Percentiles rank a stretch among this genome's conserved stretches.
phyloP scores from a whole-genome alignment of 257 asterid genomes.

The Nyctanthes arbortristis region DNA sequence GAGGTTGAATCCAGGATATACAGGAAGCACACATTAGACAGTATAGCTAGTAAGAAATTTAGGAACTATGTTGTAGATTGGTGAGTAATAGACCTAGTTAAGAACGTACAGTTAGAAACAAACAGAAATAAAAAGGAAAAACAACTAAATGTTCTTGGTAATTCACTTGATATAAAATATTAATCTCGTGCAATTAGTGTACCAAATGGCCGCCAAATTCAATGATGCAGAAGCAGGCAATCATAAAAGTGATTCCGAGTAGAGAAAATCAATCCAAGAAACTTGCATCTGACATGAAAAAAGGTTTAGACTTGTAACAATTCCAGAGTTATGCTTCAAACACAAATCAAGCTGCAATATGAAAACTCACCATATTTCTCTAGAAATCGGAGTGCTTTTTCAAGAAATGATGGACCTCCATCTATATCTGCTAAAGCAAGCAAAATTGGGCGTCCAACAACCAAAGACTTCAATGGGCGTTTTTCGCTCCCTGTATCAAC shows the following conservation, averaged over 20 bases:
- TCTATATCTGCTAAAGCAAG: constrained; percentile 92
- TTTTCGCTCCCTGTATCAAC: constrained; percentile 81
- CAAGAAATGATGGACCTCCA: constrained; percentile 87
- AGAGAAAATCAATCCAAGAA: constrained; percentile 11
- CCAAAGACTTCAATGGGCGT: constrained; percentile 84
- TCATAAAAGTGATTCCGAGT: neutral
- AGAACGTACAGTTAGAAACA: neutral
- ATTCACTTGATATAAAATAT: constrained; percentile 4
- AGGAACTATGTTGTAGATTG: neutral
- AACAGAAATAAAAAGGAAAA: constrained; percentile 4
- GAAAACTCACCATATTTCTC: constrained; percentile 75
- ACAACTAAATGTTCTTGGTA: neutral
- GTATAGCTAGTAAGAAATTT: neutral
- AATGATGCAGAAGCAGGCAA: constrained; percentile 11
- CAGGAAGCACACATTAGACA: neutral
- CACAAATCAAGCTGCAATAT: constrained; percentile 22
- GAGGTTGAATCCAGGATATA: neutral
- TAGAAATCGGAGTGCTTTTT: constrained; percentile 47
- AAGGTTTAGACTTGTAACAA: constrained; percentile 23
- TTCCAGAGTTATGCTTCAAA: constrained; percentile 25
- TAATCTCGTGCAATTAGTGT: constrained; percentile 10
- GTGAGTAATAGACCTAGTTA: neutral
- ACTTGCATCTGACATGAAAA: constrained; percentile 5
- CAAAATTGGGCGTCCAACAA: constrained; percentile 92
- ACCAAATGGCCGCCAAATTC: neutral